Evolutionary conservation across 306 rosid species (phyloP).

Genomic region (Vigna radiata): DNA sequence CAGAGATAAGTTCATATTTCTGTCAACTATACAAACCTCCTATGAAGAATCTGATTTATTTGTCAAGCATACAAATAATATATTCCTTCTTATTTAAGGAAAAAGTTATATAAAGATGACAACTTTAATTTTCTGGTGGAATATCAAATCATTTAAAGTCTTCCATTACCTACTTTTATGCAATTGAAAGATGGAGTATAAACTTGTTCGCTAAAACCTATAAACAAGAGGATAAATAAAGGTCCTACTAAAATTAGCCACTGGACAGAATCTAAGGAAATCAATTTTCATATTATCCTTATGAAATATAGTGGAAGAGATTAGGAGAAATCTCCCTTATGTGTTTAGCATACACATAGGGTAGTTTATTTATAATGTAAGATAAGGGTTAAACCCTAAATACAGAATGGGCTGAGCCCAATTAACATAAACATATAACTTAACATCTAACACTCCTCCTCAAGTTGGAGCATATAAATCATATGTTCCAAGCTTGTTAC

Average conservation of each 20-base stretch:
- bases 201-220: slow-evolving; percentile 9
- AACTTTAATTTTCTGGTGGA: slow-evolving; percentile 4
- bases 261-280: slow-evolving; percentile 1
- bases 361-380: too few relatives aligned
- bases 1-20: background rate
- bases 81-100: background rate
- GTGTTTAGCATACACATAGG: too few relatives aligned
- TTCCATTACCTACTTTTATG: background rate
- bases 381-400: too few relatives aligned
- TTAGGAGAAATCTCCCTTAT: too few relatives aligned
- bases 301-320: too few relatives aligned
- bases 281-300: background rate
- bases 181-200: slow-evolving; percentile 6
- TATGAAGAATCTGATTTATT: background rate
- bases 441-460: too few relatives aligned
- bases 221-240: slow-evolving; percentile 31
- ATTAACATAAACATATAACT: too few relatives aligned
- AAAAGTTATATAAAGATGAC: background rate
- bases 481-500: too few relatives aligned
- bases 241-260: slow-evolving; percentile 19
- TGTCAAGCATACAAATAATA: background rate
- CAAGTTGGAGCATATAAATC: too few relatives aligned
- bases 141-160: background rate
- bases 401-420: too few relatives aligned
- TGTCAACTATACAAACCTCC: slow-evolving; percentile 3